Evolutionary conservation across 208 protist species (phyloP).

Genomic region (Acanthamoeba divionensis): DNA sequence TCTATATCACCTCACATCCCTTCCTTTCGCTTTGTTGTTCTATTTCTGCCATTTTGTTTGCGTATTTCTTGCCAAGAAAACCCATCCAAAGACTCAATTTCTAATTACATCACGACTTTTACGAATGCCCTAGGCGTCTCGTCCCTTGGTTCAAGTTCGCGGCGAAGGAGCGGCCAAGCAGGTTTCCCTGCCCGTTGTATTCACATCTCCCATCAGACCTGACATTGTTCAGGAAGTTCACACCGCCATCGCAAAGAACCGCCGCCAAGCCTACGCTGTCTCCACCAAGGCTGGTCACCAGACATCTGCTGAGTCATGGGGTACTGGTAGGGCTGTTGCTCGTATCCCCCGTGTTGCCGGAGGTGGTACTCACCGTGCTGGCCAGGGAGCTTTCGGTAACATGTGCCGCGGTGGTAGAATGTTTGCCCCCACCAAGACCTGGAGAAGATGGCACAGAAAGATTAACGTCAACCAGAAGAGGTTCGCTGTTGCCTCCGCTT

Average conservation of each 20-base stretch:
- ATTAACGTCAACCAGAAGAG: constrained; percentile 95
- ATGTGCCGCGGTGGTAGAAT: constrained; percentile 98
- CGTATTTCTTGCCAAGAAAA: neutral
- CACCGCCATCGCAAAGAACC: constrained; percentile 97
- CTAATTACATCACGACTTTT: neutral
- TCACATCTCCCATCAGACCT: constrained; percentile 87
- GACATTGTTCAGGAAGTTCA: constrained; percentile 94
- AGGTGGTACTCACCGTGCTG: constrained; percentile 95
- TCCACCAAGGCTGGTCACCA: constrained; percentile 93
- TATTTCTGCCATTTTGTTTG: neutral
- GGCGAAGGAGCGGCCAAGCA: constrained; percentile 6
- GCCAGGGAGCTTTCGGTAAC: constrained; percentile 99
- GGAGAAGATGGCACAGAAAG: constrained; percentile 95
- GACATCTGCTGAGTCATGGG: constrained; percentile 97
- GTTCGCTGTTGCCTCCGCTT: constrained; percentile 95
- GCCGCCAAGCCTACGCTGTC: constrained; percentile 95
- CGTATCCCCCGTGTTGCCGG: constrained; percentile 98
- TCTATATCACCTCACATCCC: neutral
- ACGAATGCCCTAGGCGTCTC: constrained; percentile 2
- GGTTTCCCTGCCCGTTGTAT: constrained; percentile 84
- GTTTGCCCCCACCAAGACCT: constrained; percentile 97
- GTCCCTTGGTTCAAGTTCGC: constrained; percentile 68
- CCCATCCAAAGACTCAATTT: neutral
- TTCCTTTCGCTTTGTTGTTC: neutral
- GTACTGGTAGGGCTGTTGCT: constrained; percentile 98